phyloP scores from a whole-genome alignment of 2,329 filamentous ascomycete species.

The Aureobasidium uvarum region DNA sequence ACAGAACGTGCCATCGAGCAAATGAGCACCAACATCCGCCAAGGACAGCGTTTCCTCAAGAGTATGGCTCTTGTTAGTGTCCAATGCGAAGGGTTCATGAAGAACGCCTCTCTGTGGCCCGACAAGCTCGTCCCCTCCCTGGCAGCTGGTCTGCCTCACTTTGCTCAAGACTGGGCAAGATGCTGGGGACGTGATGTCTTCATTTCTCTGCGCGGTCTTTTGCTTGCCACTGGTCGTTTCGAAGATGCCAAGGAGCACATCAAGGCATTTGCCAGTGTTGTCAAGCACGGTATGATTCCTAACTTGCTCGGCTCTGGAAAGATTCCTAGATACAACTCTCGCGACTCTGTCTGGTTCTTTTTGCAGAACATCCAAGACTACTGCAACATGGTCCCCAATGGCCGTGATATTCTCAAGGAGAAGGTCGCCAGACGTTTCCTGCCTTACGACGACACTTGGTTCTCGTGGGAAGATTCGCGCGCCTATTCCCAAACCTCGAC shows the following conservation, averaged over 20 bases:
- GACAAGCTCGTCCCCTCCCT: slow-evolving; percentile 79
- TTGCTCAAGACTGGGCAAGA: slow-evolving; percentile 87
- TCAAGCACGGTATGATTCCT: slow-evolving; percentile 98
- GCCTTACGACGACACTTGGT: slow-evolving; percentile 96
- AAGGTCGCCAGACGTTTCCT: slow-evolving; percentile 81
- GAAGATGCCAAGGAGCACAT: slow-evolving; percentile 92
- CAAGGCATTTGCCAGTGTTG: slow-evolving; percentile 85
- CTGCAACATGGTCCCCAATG: slow-evolving; percentile 74
- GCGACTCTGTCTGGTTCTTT: slow-evolving; percentile 98
- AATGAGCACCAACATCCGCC: slow-evolving; percentile 72
- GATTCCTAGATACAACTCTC: slow-evolving; percentile 86
- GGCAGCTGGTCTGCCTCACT: slow-evolving; percentile 91
- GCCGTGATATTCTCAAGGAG: slow-evolving; percentile 68
- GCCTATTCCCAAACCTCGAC: slow-evolving; percentile 84
- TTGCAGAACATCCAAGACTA: slow-evolving; percentile 96
- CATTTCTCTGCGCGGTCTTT: slow-evolving; percentile 90
- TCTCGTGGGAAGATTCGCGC: slow-evolving; percentile 72
- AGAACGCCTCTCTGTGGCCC: slow-evolving; percentile 88
- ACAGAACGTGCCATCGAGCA: slow-evolving; percentile 74
- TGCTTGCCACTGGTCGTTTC: slow-evolving; percentile 83
- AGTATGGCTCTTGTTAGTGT: slow-evolving; percentile 86
- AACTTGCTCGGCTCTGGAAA: slow-evolving; percentile 87
- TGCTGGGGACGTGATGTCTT: slow-evolving; percentile 98
- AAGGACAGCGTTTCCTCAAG: slow-evolving; percentile 86
- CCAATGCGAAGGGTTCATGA: slow-evolving; percentile 84